Conservation (phyloP, 192 early-diverging fungal genomes). For the Paraglomus occultum region DNA sequence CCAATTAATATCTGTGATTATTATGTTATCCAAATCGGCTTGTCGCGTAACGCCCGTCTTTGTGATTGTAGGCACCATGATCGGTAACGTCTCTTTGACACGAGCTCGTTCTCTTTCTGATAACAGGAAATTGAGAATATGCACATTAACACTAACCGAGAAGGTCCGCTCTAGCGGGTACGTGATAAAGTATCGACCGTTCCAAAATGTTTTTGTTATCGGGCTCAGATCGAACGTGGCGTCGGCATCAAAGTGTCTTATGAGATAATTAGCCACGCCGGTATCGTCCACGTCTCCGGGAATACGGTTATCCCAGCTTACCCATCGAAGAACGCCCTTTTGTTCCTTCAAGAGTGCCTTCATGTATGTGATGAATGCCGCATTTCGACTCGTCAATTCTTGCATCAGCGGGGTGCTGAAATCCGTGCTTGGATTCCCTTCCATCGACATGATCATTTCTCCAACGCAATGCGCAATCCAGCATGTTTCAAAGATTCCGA, state of each 20-base stretch:
- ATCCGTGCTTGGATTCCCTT: neutral
- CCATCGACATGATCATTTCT: neutral
- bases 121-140: neutral
- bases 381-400: neutral
- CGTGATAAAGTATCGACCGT: conserved; percentile 11
- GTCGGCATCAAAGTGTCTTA: neutral
- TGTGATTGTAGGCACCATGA: neutral
- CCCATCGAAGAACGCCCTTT: conserved; percentile 14
- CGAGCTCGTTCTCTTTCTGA: neutral
- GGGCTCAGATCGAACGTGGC: neutral
- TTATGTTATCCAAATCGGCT: neutral
- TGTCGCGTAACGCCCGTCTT: neutral
- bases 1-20: neutral
- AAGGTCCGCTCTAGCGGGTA: conserved; percentile 6
- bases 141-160: conserved; percentile 11
- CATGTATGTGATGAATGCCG: neutral
- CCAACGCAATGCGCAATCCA: conserved; percentile 7
- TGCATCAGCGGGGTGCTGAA: neutral
- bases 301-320: conserved; percentile 17
- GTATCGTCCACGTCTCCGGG: conserved; percentile 13
- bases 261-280: neutral
- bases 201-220: neutral
- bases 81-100: neutral
- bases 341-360: neutral
- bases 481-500: conserved; percentile 21